phyloP scores from a whole-genome alignment of 352 stramenopile genomes.

The Globisporangium polare region DNA sequence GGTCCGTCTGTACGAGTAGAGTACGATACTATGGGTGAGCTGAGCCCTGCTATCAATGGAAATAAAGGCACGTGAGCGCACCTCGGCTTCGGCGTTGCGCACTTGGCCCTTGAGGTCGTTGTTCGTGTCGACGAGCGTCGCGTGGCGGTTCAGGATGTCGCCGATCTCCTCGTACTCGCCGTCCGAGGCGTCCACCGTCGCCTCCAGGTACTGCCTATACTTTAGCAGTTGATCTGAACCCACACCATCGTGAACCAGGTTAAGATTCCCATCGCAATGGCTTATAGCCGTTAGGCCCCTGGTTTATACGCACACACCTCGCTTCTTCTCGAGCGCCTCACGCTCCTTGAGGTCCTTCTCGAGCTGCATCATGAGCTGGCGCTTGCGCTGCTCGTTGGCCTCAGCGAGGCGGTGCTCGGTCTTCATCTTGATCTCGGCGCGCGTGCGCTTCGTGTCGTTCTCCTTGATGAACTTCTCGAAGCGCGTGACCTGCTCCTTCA shows the following conservation, averaged over 20 bases:
- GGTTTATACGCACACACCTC: conserved; percentile 21
- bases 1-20: conserved; percentile 39
- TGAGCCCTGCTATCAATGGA: background rate
- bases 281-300: background rate
- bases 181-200: conserved; percentile 77
- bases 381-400: conserved; percentile 76
- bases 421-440: conserved; percentile 88
- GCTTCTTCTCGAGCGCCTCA: conserved; percentile 69
- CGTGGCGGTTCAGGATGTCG: conserved; percentile 82
- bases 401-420: conserved; percentile 71
- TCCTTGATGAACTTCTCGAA: conserved; percentile 95
- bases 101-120: conserved; percentile 81
- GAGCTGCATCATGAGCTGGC: conserved; percentile 61
- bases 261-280: background rate
- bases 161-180: conserved; percentile 83
- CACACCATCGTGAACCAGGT: background rate
- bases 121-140: conserved; percentile 87
- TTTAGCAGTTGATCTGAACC: conserved; percentile 61
- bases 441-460: conserved; percentile 88
- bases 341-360: conserved; percentile 68
- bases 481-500: conserved; percentile 88
- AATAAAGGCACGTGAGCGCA: conserved; percentile 3
- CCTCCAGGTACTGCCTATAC: conserved; percentile 83
- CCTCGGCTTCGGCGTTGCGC: conserved; percentile 55
- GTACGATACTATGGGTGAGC: background rate